Conservation (phyloP, 1,139 yeast species). For the Pichia inconspicua region DNA sequence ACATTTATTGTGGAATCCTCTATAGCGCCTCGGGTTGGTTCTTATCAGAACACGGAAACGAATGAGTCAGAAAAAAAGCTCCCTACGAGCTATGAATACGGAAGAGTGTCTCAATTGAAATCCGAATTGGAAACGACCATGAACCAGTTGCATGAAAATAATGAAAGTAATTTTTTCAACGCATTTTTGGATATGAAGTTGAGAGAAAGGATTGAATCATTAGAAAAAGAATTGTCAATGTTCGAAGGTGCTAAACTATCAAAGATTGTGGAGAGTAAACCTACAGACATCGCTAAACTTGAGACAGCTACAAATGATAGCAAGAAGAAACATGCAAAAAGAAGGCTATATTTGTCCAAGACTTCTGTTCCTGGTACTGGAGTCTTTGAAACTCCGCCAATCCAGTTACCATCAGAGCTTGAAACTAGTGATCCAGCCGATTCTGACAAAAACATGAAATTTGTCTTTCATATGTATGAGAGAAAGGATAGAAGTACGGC, state of each 20-base stretch:
- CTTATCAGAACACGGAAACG: slow-evolving; percentile 1
- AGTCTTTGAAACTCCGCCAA: slow-evolving; percentile 14
- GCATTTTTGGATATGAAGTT: slow-evolving; percentile 14
- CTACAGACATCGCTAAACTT: not conserved
- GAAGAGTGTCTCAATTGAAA: not conserved
- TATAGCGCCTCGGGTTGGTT: not conserved
- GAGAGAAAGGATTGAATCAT: slow-evolving; percentile 9
- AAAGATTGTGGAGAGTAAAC: not conserved
- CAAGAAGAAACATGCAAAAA: slow-evolving; percentile 7
- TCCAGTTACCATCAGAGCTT: slow-evolving; percentile 3
- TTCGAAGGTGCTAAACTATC: not conserved
- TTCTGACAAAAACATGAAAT: slow-evolving; percentile 4
- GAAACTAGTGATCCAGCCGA: not conserved
- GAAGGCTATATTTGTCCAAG: slow-evolving; percentile 11
- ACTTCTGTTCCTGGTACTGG: slow-evolving; percentile 14
- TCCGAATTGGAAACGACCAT: slow-evolving; percentile 1
- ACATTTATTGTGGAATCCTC: slow-evolving; percentile 8
- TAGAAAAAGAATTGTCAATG: slow-evolving; percentile 5
- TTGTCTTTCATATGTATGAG: slow-evolving; percentile 11
- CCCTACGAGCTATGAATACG: not conserved
- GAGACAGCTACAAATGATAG: not conserved
- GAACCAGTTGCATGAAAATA: slow-evolving; percentile 9
- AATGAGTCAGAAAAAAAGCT: too few relatives aligned
- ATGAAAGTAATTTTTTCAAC: slow-evolving; percentile 8
- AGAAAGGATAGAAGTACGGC: not conserved